These are phyloP conservation scores for Coemansia sp. DNA, from an alignment of 192 early-diverging fungal genomes.

Conservation along the genomic window DNA sequence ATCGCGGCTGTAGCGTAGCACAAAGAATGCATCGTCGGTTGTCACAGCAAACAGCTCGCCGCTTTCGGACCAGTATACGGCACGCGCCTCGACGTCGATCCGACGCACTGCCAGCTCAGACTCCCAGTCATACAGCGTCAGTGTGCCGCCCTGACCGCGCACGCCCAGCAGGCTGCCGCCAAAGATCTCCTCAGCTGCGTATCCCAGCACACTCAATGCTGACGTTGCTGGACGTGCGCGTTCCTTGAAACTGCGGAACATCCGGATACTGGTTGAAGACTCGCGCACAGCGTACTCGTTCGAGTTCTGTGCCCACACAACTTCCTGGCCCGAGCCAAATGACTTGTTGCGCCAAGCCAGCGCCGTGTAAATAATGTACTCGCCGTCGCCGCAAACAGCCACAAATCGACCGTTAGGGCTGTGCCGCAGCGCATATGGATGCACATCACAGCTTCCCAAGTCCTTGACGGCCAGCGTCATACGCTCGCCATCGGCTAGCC, in stretches of 20 bases:
- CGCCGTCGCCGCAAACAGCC: slow-evolving; percentile 97
- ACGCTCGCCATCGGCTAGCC: slow-evolving; percentile 89
- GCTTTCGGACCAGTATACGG: slow-evolving; percentile 93
- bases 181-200: slow-evolving; percentile 90
- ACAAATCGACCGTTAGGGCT: slow-evolving; percentile 98
- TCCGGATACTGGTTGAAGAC: slow-evolving; percentile 80
- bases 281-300: slow-evolving; percentile 97
- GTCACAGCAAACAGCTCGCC: slow-evolving; percentile 90
- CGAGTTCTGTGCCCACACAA: slow-evolving; percentile 96
- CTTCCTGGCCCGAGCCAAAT: slow-evolving; percentile 91
- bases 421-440: slow-evolving; percentile 93
- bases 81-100: slow-evolving; percentile 87
- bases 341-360: slow-evolving; percentile 99
- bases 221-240: slow-evolving; percentile 57
- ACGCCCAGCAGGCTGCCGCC: slow-evolving; percentile 92
- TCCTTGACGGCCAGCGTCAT: slow-evolving; percentile 86
- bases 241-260: slow-evolving; percentile 98
- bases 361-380: slow-evolving; percentile 99
- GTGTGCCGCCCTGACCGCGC: slow-evolving; percentile 61
- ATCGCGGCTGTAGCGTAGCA: slow-evolving; percentile 89
- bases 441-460: slow-evolving; percentile 96
- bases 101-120: slow-evolving; percentile 85
- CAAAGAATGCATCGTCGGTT: slow-evolving; percentile 90
- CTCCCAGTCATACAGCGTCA: slow-evolving; percentile 99
- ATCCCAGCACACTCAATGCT: slow-evolving; percentile 66